These are phyloP conservation scores for Talaromyces marneffei DNA, from an alignment of 2,329 filamentous ascomycete species.

Conservation along the genomic window DNA sequence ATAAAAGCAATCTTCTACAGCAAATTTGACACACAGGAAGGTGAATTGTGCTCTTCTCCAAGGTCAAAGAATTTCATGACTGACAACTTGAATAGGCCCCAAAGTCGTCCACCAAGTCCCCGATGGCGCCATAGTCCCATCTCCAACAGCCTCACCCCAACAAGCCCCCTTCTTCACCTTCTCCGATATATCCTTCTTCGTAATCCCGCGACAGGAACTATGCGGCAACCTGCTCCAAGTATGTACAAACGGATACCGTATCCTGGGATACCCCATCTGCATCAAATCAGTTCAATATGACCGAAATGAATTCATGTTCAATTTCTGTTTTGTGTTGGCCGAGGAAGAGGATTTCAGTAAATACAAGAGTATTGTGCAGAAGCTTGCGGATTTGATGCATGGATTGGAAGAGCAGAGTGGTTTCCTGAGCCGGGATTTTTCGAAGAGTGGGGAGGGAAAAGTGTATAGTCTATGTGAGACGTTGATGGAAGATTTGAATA, in stretches of 20 bases:
- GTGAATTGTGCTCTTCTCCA: constrained; percentile 23
- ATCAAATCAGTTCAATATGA: constrained; percentile 76
- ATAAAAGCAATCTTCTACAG: constrained; percentile 63
- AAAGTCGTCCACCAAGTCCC: constrained; percentile 62
- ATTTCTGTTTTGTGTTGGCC: constrained; percentile 81
- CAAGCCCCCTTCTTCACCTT: constrained; percentile 71
- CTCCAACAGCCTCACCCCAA: constrained; percentile 37
- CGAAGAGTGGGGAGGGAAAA: constrained; percentile 44
- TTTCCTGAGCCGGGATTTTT: constrained; percentile 55
- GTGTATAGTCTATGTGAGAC: constrained; percentile 72
- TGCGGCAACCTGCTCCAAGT: constrained; percentile 81
- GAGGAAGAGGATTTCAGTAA: constrained; percentile 65
- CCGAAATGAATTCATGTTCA: constrained; percentile 97
- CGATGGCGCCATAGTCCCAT: constrained; percentile 51
- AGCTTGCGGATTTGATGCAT: constrained; percentile 77
- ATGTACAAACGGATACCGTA: constrained; percentile 65
- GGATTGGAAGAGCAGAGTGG: constrained; percentile 88
- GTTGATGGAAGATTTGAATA: constrained; percentile 87
- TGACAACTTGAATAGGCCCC: constrained; percentile 41
- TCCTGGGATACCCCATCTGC: constrained; percentile 84
- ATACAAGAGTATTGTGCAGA: constrained; percentile 78
- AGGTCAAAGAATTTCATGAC: not conserved
- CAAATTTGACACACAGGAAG: constrained; percentile 58
- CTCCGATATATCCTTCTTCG: constrained; percentile 78
- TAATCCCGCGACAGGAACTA: constrained; percentile 91